Percentiles rank a stretch among this genome's conserved stretches.
Conservation (phyloP, 768 basidiomycete species). For the Vararia minispora region DNA sequence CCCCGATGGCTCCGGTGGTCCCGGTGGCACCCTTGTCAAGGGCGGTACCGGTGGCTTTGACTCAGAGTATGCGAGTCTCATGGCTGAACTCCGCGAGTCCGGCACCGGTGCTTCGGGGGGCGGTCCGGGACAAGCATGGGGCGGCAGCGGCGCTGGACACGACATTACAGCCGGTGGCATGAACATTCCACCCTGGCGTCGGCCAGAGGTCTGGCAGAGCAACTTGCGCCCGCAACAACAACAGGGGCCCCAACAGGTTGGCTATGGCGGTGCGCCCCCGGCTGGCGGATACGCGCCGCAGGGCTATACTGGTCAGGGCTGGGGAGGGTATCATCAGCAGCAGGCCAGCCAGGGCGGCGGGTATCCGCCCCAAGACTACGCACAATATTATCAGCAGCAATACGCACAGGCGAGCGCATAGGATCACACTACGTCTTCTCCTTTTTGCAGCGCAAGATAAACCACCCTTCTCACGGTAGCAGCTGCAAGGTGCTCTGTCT, state of each 20-base stretch:
- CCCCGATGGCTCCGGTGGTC: constrained; percentile 28
- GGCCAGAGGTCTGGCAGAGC: constrained; percentile 79
- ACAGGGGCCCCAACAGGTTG: constrained; percentile 47
- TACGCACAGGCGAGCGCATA: constrained; percentile 44
- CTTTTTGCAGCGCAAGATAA: too few species aligned
- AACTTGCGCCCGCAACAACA: constrained; percentile 32
- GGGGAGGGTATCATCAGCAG: constrained; percentile 3
- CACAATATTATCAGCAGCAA: constrained; percentile 83
- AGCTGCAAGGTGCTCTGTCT: too few species aligned
- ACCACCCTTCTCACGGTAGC: too few species aligned
- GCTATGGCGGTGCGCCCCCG: constrained; percentile 29
- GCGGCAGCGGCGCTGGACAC: constrained; percentile 48
- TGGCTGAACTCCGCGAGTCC: constrained; percentile 95
- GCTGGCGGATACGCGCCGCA: constrained; percentile 10
- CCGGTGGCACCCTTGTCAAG: constrained; percentile 41
- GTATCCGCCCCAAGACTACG: constrained; percentile 60
- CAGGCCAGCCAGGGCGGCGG: constrained; percentile 19
- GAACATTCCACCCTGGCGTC: constrained; percentile 84
- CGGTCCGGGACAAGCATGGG: constrained; percentile 44
- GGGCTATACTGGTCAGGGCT: constrained; percentile 12
- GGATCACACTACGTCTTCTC: background rate
- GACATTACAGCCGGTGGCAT: constrained; percentile 52
- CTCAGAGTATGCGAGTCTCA: constrained; percentile 92
- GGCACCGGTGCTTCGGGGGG: constrained; percentile 45
- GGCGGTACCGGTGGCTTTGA: constrained; percentile 94